phyloP scores from a whole-genome alignment of 352 stramenopile species.

The Phytophthora citricola region DNA sequence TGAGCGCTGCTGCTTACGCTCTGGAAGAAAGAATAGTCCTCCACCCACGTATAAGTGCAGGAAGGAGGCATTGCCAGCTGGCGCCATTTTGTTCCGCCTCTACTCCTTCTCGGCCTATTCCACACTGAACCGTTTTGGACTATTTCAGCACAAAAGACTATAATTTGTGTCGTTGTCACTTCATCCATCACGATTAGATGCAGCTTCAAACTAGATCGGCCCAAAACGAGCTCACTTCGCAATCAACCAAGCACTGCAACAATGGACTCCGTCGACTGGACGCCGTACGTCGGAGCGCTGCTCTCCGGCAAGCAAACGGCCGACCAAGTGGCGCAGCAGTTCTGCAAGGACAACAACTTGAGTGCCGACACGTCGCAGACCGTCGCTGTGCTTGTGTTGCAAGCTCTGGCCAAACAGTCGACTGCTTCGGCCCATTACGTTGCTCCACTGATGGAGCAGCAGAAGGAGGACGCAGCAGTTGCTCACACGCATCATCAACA shows the following conservation, averaged over 20 bases:
- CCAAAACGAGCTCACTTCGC: not conserved
- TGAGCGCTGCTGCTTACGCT: not conserved
- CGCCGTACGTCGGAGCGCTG: constrained; percentile 34
- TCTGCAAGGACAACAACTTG: constrained; percentile 41
- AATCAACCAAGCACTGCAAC: not conserved
- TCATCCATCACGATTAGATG: constrained; percentile 13
- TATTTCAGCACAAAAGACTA: not conserved
- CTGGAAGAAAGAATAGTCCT: not conserved
- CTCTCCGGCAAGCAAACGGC: constrained; percentile 12
- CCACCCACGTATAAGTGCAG: constrained; percentile 11
- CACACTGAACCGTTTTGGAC: constrained; percentile 4
- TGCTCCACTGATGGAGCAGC: constrained; percentile 50
- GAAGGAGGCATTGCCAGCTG: constrained; percentile 35
- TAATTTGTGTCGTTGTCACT: constrained; percentile 12
- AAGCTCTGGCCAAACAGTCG: constrained; percentile 26
- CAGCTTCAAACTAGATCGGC: constrained; percentile 12
- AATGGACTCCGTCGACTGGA: constrained; percentile 38
- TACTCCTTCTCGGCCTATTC: constrained; percentile 22
- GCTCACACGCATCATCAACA: constrained; percentile 41
- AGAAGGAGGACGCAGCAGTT: constrained; percentile 32
- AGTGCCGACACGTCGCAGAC: constrained; percentile 12
- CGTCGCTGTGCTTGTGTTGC: constrained; percentile 39
- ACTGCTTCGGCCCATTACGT: constrained; percentile 42
- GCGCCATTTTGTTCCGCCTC: constrained; percentile 22
- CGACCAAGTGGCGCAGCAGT: constrained; percentile 36